Evolutionary conservation across 2,329 filamentous ascomycete genomes (phyloP), one percentile per base, ranked within the genome.

Genomic region (Ascochyta lentis): DNA sequence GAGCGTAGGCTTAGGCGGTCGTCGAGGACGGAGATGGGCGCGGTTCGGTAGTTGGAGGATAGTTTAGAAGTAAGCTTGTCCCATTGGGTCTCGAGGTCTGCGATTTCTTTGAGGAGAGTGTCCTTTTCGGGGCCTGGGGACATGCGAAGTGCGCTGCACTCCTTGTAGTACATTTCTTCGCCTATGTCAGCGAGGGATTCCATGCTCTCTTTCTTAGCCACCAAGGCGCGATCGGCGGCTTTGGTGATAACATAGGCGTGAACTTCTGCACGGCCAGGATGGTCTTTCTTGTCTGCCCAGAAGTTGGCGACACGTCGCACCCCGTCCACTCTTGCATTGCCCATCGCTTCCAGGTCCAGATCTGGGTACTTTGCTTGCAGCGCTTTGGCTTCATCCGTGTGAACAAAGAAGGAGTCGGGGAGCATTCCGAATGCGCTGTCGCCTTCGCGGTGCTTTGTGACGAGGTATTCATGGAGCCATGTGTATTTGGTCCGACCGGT

Each of bases 81-180:
- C 61, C 59, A 65, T n/a, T 31, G 41, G 2, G 61, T 54, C 4
- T 68, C 64, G 0, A 68, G 54, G 40, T 80, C 67, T 6, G 83
- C 65, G 1, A 76, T 65, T 7, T 78, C 76, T 6, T 78, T 68
- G 39, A 68, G 52, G 13, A 60, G 44, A 7, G 48, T 48, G 2
- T 67, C 59, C 51, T 68, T 71, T 24, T 67, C 34, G 13, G 55
- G 34, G 4, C 66, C 68, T 13, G 70, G 63, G 40, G 49, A 6
- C 58, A 65, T 61, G 19, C 47, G 47, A 2, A 71, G 44, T n/a
- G 69, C 59, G 22, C 60, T 41, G 38, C 67, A 67, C 58, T 76
- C 73, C n/a, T 66, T 53, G 0, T 63, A 10, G 48, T 72, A 71
- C 27, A 74, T 51, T 23, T 62, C 54, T 43, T 73, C 68, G 8